phyloP scores from a whole-genome alignment of 192 early-diverging fungal genomes.

The Backusella macrospora region DNA sequence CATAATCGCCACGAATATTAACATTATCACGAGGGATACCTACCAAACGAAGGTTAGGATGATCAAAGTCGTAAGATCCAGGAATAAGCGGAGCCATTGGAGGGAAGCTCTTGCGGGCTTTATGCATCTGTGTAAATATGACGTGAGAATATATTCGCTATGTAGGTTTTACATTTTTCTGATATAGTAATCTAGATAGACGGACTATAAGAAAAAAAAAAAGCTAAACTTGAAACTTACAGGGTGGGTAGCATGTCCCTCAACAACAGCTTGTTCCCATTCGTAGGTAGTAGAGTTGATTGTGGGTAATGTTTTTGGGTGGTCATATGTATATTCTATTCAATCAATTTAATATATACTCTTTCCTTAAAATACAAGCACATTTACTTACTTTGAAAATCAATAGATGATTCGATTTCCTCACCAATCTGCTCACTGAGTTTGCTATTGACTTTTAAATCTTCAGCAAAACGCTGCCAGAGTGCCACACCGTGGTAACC shows the following conservation, averaged over 20 bases:
- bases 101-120: conserved; percentile 55
- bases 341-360: not conserved
- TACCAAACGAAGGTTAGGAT: conserved; percentile 49
- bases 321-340: conserved; percentile 45
- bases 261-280: conserved; percentile 68
- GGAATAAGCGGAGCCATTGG: conserved; percentile 54
- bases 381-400: conserved; percentile 50
- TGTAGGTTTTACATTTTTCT: not conserved
- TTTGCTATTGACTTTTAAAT: conserved; percentile 42
- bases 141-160: not conserved
- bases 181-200: not conserved
- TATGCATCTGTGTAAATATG: conserved; percentile 54
- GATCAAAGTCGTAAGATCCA: conserved; percentile 43
- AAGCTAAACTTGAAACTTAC: conserved; percentile 26
- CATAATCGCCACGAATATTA: conserved; percentile 50
- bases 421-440: conserved; percentile 42
- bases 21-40: conserved; percentile 49
- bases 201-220: not conserved
- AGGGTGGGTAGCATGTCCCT: conserved; percentile 73
- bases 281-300: conserved; percentile 50
- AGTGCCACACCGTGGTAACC: conserved; percentile 39
- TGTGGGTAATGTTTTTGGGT: conserved; percentile 35
- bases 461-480: conserved; percentile 47
- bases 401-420: conserved; percentile 59
- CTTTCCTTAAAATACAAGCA: not conserved